Evolutionary conservation across 192 early-diverging fungal species (phyloP).

Genomic region (Pilaira anomala): DNA sequence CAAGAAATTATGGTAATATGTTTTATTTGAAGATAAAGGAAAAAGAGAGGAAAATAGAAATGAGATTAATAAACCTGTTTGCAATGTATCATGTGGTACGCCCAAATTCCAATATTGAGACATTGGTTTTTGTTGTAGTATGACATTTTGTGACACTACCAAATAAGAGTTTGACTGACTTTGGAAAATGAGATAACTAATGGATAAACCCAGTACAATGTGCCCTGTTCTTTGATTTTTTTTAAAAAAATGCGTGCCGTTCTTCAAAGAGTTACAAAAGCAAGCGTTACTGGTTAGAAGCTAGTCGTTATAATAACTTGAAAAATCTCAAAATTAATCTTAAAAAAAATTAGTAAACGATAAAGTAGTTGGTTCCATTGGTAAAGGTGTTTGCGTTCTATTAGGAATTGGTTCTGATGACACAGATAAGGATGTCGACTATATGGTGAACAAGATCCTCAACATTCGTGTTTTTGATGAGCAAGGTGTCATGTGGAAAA

Average conservation of each 20-base stretch:
- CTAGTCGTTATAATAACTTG: too few species aligned
- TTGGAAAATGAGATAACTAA: too few species aligned
- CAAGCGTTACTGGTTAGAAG: constrained; percentile 30
- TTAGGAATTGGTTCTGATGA: constrained; percentile 70
- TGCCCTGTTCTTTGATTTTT: not conserved
- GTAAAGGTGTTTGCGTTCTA: constrained; percentile 73
- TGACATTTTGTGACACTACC: too few species aligned
- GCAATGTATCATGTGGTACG: too few species aligned
- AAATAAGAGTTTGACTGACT: too few species aligned
- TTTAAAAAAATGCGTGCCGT: constrained; percentile 31
- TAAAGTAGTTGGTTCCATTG: constrained; percentile 73
- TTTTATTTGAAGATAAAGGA: too few species aligned
- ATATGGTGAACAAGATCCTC: constrained; percentile 81
- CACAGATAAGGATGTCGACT: constrained; percentile 74
- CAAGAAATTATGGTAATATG: too few species aligned
- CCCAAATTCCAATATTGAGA: too few species aligned
- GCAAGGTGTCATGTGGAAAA: constrained; percentile 72
- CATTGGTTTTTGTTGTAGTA: too few species aligned
- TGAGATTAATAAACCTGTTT: too few species aligned
- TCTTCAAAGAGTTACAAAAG: constrained; percentile 31
- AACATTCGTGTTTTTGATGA: constrained; percentile 78
- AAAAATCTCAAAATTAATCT: not conserved
- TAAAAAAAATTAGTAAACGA: constrained; percentile 56
- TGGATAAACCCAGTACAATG: too few species aligned
- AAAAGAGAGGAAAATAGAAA: too few species aligned